Evolutionary conservation across 1,139 yeast species (phyloP), one percentile per base, ranked within the genome.

Genomic region (Geotrichum restrictum): DNA sequence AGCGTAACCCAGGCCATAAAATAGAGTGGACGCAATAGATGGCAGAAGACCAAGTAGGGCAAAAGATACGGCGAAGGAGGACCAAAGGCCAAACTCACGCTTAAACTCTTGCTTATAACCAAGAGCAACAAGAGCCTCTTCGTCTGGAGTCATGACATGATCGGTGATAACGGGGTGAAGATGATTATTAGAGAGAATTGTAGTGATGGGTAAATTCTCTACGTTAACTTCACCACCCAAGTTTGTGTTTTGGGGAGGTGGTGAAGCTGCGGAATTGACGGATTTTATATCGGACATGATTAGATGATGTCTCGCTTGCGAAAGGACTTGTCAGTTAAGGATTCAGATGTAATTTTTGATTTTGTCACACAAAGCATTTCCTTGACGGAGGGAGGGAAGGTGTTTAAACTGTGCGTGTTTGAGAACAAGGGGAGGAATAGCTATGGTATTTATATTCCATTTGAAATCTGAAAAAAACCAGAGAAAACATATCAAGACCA

Each of bases 71-170:
- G 83, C 78, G 60, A 83, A 83, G 0, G 83, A 76, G 2, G 86
- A 75, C 72, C 81, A 76, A 24, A 81, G 64, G 3, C 81, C 75
- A 58, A 82, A 81, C 52, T 64, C 67, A 65, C 93, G 79, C 63
- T 80, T 80, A 66, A 85, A 81, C 63, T 85, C 91, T 60, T 81
- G 87, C 63, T 82, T 82, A 65, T 85, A 85, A 42, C 93, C 93
- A 61, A 84, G 73, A 18, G 85, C 83, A 2, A 57, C 65, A 45
- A 64, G 57, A 10, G 60, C 64, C 31, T 60, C 64, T 49, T 63
- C 67, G 49, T 64, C 68, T 3, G 60, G 54, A 16, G 57, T 53
- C 55, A 59, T 19, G 8, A 43, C 57, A 51, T 60, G 64, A 53
- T 62, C 64, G 5, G 61, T 53, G 43, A 63, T 49, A 32, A 63